Base-by-base conservation (phyloP, 1,284 basidiomycete genomes). In the Mixia osmundae region DNA sequence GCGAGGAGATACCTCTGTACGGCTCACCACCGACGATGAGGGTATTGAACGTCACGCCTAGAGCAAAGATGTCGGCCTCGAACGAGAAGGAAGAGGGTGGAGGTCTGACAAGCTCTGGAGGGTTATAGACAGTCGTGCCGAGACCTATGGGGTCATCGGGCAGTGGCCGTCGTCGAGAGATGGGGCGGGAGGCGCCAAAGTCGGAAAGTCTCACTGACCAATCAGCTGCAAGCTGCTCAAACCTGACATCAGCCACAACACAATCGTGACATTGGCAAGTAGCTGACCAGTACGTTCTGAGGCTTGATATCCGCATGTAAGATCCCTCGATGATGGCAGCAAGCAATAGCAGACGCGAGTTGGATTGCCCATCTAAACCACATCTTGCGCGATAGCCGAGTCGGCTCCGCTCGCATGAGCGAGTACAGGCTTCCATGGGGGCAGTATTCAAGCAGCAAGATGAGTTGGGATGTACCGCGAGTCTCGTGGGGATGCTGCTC, bases 231-330 rank as follows among this genome's bases (percentile, higher is more conserved):
- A 51, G 29, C 49, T 51, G 37, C n/a, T 12, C 3, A 14, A 6
- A 10, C 8, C 25, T 20, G 12, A 32, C n/a, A n/a, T 27, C n/a
- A 30, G 5, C 23, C 12, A 3, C 4, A 9, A n/a, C 9, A n/a
- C n/a, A 15, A 35, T 2, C 4, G 3, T 12, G 14, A 23, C 14
- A 23, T 25, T 20, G 24, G 30, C 18, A 33, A 4, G 14, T 8
- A 10, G 29, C 40, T 16, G 11, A 48, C 44, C 21, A 51, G 43
- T 30, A 53, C 44, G 36, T 51, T 54, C 28, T 51, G 51, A 25
- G 59, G 57, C 48, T 64, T 64, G 43, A 64, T 46, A 47, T 64
- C 62, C 11, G 55, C 59, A 41, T 62, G 60, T 18, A 63, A 47
- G 15, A 63, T 53, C 5, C 57, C 57, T 25, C 56, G 52, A 5